Conservation (phyloP, 495 filamentous ascomycete species). For the Pseudotulostoma volvatum region DNA sequence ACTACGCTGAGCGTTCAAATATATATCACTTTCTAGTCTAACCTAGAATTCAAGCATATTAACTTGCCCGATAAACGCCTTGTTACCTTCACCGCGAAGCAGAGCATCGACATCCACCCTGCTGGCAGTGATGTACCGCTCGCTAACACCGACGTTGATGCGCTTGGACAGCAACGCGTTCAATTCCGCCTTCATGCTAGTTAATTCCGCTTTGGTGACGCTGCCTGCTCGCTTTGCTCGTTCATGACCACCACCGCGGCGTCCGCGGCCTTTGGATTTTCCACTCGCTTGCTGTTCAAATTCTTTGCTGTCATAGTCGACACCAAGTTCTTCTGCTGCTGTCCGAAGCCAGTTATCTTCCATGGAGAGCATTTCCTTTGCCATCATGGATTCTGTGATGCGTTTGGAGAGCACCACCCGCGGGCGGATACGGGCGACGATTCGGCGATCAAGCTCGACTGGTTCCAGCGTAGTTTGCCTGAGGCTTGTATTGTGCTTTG, state of each 20-base stretch:
- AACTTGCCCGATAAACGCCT: slow-evolving; percentile 46
- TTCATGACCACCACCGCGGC: slow-evolving; percentile 50
- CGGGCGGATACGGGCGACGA: slow-evolving; percentile 57
- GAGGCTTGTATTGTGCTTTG: slow-evolving; percentile 21
- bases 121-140: slow-evolving; percentile 69
- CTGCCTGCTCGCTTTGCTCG: slow-evolving; percentile 53
- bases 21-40: no score
- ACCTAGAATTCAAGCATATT: slow-evolving; percentile 32
- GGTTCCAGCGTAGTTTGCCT: slow-evolving; percentile 53
- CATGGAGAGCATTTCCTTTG: slow-evolving; percentile 69
- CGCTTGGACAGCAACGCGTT: slow-evolving; percentile 47
- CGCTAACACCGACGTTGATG: slow-evolving; percentile 83
- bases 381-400: slow-evolving; percentile 64
- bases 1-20: no score
- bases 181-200: slow-evolving; percentile 25
- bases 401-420: slow-evolving; percentile 63
- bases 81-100: slow-evolving; percentile 40
- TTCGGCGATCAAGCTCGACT: slow-evolving; percentile 65
- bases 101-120: slow-evolving; percentile 69
- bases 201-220: slow-evolving; percentile 55
- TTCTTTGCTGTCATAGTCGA: slow-evolving; percentile 84
- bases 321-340: slow-evolving; percentile 84
- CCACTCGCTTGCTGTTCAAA: slow-evolving; percentile 39
- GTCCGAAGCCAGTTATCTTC: slow-evolving; percentile 72
- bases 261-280: slow-evolving; percentile 47